phyloP scores from a whole-genome alignment of 441 rosid species.

The Cnidoscolus chayamansa region DNA sequence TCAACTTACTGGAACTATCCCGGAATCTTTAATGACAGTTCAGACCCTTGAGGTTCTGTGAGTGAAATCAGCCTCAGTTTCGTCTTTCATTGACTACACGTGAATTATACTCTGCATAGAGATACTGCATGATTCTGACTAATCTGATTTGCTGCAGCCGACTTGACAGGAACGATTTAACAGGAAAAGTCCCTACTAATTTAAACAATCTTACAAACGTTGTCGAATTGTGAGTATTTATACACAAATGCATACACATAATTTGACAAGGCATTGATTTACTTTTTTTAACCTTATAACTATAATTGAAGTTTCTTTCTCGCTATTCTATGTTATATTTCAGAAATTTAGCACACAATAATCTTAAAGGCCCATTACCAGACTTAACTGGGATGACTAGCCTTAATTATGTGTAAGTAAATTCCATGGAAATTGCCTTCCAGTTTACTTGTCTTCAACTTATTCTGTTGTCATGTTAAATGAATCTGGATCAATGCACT shows the following conservation, averaged over 20 bases:
- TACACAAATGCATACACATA: neutral
- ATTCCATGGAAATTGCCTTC: neutral
- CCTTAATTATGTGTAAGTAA: slow-evolving; percentile 80
- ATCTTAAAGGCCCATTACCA: slow-evolving; percentile 72
- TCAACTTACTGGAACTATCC: slow-evolving; percentile 64
- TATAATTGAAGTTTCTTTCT: slow-evolving; percentile 8
- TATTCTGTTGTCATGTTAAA: neutral
- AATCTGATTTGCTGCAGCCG: slow-evolving; percentile 53
- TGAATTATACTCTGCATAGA: neutral
- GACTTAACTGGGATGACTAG: slow-evolving; percentile 60
- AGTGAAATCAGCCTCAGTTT: slow-evolving; percentile 38
- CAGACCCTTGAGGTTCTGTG: slow-evolving; percentile 95
- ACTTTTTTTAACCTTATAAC: slow-evolving; percentile 12
- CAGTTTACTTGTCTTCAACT: slow-evolving; percentile 1
- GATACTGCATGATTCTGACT: slow-evolving; percentile 12
- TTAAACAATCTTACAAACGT: slow-evolving; percentile 69
- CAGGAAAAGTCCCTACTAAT: slow-evolving; percentile 64
- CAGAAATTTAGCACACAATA: slow-evolving; percentile 83
- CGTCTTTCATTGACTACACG: neutral
- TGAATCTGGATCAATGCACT: slow-evolving; percentile 14
- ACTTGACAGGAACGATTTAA: slow-evolving; percentile 73
- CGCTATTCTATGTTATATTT: slow-evolving; percentile 15
- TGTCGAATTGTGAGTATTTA: slow-evolving; percentile 63
- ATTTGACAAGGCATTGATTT: slow-evolving; percentile 5
- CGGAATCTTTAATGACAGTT: slow-evolving; percentile 61